A percentile compares a stretch with the other conserved stretches of the same genome.
Conservation (phyloP, 306 rosid species). For the Heteromeles arbutifolia region DNA sequence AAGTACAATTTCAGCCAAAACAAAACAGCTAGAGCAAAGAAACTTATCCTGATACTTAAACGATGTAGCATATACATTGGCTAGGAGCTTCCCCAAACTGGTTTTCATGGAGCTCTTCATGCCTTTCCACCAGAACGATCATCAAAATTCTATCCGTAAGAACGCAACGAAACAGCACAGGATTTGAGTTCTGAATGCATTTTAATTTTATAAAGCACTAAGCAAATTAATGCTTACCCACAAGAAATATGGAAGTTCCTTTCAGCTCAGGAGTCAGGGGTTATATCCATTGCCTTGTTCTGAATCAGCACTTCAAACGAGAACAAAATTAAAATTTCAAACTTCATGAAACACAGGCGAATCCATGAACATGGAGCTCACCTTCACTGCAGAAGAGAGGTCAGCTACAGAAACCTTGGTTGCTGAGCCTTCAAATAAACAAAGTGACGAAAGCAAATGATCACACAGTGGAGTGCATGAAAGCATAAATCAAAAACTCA, state of each 20-base stretch:
- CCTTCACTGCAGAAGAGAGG: constrained; percentile 55
- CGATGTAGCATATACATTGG: constrained; percentile 29
- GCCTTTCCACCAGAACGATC: constrained; percentile 34
- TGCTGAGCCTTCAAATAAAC: constrained; percentile 23
- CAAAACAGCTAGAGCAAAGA: background rate
- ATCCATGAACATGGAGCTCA: constrained; percentile 18
- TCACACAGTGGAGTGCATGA: constrained; percentile 6
- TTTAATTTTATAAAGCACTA: background rate
- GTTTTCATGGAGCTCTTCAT: constrained; percentile 62
- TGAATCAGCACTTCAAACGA: constrained; percentile 44
- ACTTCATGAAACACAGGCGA: background rate
- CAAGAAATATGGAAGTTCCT: constrained; percentile 84
- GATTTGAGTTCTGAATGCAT: constrained; percentile 1
- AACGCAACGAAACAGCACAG: background rate
- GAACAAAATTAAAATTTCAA: background rate
- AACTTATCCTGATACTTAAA: constrained; percentile 4
- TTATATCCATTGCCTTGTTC: constrained; percentile 68
- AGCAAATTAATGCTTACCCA: constrained; percentile 50
- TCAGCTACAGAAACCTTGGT: constrained; percentile 32
- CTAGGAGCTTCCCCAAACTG: constrained; percentile 63
- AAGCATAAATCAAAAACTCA: background rate
- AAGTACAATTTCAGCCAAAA: constrained; percentile 23
- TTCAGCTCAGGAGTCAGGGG: constrained; percentile 61
- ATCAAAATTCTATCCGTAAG: background rate
- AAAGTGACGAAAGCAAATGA: background rate